These are phyloP conservation scores for Artemisia argyi DNA, from an alignment of 129 eudicot species.

Conservation along the genomic window DNA sequence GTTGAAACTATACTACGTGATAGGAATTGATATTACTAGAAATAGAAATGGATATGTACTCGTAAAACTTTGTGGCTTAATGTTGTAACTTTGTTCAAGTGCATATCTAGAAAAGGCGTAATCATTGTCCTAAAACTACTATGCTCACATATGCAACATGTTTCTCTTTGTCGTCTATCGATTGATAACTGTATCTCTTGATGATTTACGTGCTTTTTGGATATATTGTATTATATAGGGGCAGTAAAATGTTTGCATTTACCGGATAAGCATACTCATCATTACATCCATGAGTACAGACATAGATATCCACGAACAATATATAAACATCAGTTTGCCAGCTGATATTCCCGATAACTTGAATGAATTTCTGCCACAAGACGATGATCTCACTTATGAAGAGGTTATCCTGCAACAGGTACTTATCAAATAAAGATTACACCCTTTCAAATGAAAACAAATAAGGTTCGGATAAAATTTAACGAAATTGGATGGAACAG, in stretches of 20 bases:
- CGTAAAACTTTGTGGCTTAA: background rate
- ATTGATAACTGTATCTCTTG: background rate
- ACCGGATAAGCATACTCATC: background rate
- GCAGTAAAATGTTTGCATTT: background rate
- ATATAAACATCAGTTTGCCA: slow-evolving; percentile 41
- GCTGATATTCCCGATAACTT: slow-evolving; percentile 56
- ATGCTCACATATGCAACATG: background rate
- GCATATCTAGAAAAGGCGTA: too few species aligned
- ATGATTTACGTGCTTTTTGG: background rate
- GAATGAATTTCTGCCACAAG: slow-evolving; percentile 49
- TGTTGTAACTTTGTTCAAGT: too few species aligned
- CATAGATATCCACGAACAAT: slow-evolving; percentile 39
- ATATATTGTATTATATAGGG: background rate
- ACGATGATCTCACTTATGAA: slow-evolving; percentile 59
- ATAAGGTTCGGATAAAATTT: background rate
- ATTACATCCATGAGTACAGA: slow-evolving; percentile 41
- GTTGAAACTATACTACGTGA: too few species aligned
- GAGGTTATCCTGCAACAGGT: slow-evolving; percentile 78
- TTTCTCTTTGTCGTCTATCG: background rate
- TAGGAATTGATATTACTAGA: too few species aligned
- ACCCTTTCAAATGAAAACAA: background rate
- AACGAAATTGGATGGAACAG: slow-evolving; percentile 37
- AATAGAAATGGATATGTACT: background rate
- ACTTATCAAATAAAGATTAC: background rate
- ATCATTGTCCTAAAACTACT: too few species aligned